Evolutionary conservation across 2,329 filamentous ascomycete genomes (phyloP).

Genomic region (Nectriaceae sp.): DNA sequence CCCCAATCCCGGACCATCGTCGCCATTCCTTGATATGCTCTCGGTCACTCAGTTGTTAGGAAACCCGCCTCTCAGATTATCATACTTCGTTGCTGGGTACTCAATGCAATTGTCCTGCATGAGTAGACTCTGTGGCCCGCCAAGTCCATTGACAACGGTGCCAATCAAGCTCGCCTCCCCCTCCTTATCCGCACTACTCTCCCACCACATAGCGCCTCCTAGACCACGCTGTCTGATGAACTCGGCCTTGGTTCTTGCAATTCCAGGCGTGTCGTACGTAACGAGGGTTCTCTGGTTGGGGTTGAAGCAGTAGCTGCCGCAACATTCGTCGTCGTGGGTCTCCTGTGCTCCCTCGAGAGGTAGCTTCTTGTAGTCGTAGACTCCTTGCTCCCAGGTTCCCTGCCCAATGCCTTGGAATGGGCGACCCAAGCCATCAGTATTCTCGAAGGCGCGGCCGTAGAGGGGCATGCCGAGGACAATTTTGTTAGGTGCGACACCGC

Average conservation of each 20-base stretch:
- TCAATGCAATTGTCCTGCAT: conserved; percentile 59
- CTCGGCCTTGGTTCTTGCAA: conserved; percentile 69
- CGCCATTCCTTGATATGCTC: too few species aligned
- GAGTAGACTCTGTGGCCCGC: conserved; percentile 53
- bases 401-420: conserved; percentile 72
- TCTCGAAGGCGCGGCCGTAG: conserved; percentile 83
- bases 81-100: conserved; percentile 69
- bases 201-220: conserved; percentile 98
- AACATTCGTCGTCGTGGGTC: conserved; percentile 60
- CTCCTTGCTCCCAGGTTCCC: conserved; percentile 81
- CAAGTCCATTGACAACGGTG: conserved; percentile 61
- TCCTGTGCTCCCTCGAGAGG: conserved; percentile 69
- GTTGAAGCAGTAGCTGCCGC: conserved; percentile 80
- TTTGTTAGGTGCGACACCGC: conserved; percentile 68
- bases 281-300: conserved; percentile 65
- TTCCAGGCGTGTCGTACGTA: conserved; percentile 72
- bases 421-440: conserved; percentile 73
- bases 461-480: conserved; percentile 90
- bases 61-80: conserved; percentile 65
- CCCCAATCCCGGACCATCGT: background rate
- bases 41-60: conserved; percentile 43
- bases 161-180: conserved; percentile 68
- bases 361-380: conserved; percentile 87
- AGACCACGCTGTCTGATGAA: conserved; percentile 69
- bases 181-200: conserved; percentile 75